Evolutionary conservation across 495 filamentous ascomycete species (phyloP), one percentile per base, ranked within the genome.

Genomic region (Penicillium goetzii): DNA sequence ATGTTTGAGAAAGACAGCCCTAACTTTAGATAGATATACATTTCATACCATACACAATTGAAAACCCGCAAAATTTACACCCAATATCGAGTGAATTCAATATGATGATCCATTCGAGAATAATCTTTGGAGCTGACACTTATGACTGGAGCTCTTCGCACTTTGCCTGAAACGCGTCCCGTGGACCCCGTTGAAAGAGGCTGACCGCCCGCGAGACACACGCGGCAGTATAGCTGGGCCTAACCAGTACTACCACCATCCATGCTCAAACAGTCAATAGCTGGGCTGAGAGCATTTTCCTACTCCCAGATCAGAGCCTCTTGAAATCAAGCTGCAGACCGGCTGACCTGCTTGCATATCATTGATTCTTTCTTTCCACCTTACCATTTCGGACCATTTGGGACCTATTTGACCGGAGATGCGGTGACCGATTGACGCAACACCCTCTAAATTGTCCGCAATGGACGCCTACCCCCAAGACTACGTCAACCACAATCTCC

Each of bases 381-480:
- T 2, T 12, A 26, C 47, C 47, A n/a, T 2, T 51, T 30, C 21
- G 21, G 19, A 25, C 19, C 43, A 40, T 0, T 25, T 47, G 23
- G 3, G 19, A 45, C n/a, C 19, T 17, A 19, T 55, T 38, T n/a
- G 33, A 55, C 52, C 60, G 73, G 76, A 75, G 50, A 81, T 81
- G 79, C 71, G 74, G 71, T 81, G 79, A 81, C 67, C 60, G 54
- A 58, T 51, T 56, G 58, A 36, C 58, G 25, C 66, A 71, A 59
- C 64, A 71, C 53, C 58, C 28, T 72, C 61, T n/a, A 56, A 60
- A 60, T 65, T 72, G 75, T 78, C 77, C 77, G 77, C 77, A 70
- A 97, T 97, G 93, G 92, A 97, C 80, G 92, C 86, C 63, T 97
- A 95, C 77, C 91, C 92, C 41, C 73, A 82, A 66, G 87, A 88